Conservation (phyloP, 2,329 filamentous ascomycete species). For the Catunica adiposa region DNA sequence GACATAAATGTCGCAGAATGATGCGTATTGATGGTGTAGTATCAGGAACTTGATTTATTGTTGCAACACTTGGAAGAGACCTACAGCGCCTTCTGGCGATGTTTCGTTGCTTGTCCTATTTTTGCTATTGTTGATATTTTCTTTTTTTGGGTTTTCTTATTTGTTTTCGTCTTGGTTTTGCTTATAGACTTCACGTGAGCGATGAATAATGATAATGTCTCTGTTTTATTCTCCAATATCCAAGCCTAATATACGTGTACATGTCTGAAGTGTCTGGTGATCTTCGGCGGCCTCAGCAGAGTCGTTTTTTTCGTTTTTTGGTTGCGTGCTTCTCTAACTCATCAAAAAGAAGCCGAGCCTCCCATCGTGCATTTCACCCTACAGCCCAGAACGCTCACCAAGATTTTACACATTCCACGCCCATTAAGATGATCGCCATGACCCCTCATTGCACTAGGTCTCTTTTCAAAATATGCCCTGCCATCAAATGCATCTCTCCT, state of each 20-base stretch:
- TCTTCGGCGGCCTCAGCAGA: too few species aligned
- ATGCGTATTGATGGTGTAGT: too few species aligned
- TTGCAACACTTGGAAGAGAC: too few species aligned
- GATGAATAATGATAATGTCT: slow-evolving; percentile 12
- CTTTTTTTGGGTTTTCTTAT: neutral
- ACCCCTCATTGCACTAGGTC: neutral
- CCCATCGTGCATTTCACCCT: too few species aligned
- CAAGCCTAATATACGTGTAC: neutral
- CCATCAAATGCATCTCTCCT: neutral
- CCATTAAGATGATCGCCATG: too few species aligned
- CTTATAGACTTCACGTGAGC: neutral
- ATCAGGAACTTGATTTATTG: too few species aligned
- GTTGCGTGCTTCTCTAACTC: neutral
- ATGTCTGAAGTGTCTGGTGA: too few species aligned
- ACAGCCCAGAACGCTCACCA: neutral
- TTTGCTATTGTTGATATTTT: neutral
- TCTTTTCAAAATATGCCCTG: neutral
- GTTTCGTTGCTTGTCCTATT: neutral
- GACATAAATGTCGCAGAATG: too few species aligned
- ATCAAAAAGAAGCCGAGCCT: neutral
- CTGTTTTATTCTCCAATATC: neutral
- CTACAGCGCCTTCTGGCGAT: too few species aligned
- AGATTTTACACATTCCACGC: neutral
- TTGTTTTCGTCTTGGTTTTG: neutral
- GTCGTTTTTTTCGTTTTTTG: too few species aligned